Conservation (phyloP, 129 eudicot species). For the Arctium lappa region DNA sequence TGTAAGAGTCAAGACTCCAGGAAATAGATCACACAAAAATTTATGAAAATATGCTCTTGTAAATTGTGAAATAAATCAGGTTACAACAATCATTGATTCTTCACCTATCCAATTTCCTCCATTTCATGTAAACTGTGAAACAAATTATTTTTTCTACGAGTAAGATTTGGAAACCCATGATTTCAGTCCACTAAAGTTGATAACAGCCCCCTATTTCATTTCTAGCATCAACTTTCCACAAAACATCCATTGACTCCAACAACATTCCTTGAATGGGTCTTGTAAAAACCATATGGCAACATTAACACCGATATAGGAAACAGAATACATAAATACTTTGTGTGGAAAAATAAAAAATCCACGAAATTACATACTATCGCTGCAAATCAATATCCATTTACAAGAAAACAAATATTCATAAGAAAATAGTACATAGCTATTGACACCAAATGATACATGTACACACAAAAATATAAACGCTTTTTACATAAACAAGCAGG, state of each 20-base stretch:
- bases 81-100: neutral
- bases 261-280: neutral
- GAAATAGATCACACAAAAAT: constrained; percentile 9
- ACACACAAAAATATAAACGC: neutral
- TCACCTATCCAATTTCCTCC: neutral
- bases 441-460: neutral
- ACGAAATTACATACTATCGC: neutral
- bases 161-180: neutral
- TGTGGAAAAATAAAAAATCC: neutral
- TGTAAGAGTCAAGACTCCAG: neutral
- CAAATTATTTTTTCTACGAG: neutral
- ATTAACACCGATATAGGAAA: neutral
- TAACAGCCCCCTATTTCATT: neutral
- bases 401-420: neutral
- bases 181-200: neutral
- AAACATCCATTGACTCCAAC: neutral
- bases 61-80: neutral
- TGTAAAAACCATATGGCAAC: neutral
- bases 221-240: neutral
- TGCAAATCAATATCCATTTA: neutral
- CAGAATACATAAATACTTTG: neutral
- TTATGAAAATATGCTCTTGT: neutral
- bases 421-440: neutral
- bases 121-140: constrained; percentile 5
- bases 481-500: neutral